Percentiles rank a stretch among this genome's conserved stretches.
Evolutionary conservation across 306 rosid genomes (phyloP).

Genomic region (Rosa multiflora): DNA sequence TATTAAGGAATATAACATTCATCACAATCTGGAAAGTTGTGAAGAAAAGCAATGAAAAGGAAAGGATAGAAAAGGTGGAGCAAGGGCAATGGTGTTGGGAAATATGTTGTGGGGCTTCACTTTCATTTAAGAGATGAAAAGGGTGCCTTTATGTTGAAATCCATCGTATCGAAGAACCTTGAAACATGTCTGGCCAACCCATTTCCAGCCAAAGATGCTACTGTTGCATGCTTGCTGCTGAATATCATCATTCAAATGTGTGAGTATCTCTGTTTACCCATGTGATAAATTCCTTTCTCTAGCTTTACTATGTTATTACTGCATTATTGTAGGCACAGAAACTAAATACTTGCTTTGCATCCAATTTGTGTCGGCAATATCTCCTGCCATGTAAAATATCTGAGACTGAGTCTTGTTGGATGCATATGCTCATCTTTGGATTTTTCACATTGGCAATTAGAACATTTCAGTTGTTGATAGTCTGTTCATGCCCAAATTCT

Average conservation of each 20-base stretch:
- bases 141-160: constrained; percentile 4
- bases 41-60: neutral
- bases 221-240: constrained; percentile 10
- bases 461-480: neutral
- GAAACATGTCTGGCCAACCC: constrained; percentile 15
- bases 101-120: constrained; percentile 1
- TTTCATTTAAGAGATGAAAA: neutral
- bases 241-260: neutral
- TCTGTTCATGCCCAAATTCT: neutral
- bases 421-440: neutral
- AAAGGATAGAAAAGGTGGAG: neutral
- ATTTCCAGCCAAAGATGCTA: constrained; percentile 2
- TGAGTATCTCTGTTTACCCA: neutral
- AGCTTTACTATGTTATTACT: neutral
- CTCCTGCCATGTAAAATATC: neutral
- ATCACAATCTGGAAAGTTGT: neutral
- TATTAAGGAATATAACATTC: neutral
- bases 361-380: neutral
- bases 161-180: neutral
- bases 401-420: neutral
- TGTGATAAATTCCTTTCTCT: neutral
- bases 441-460: constrained; percentile 1
- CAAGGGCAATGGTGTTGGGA: neutral
- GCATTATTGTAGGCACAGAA: neutral
- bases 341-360: neutral